These are phyloP conservation scores for Rosa hybrid DNA, from an alignment of 331 rosid genomes.

Conservation along the genomic window DNA sequence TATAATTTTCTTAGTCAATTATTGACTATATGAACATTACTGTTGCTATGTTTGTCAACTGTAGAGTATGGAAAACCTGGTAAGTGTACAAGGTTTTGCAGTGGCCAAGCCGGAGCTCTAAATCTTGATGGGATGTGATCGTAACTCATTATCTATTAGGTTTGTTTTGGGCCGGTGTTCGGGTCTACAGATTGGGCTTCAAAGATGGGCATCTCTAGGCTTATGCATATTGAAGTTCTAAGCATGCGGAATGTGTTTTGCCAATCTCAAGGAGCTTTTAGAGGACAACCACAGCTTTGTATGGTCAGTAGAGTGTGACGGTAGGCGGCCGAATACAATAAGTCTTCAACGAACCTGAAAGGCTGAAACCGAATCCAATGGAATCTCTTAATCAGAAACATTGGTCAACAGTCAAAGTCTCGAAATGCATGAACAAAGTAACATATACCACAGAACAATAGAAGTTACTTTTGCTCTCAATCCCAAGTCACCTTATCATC, in stretches of 20 bases:
- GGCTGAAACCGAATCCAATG: background rate
- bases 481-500: constrained; percentile 11
- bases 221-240: background rate
- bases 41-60: no score
- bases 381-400: background rate
- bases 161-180: background rate
- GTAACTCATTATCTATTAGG: background rate
- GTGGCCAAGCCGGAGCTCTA: no score
- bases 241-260: background rate
- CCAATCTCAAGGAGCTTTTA: background rate
- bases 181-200: background rate
- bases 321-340: background rate
- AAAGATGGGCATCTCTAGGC: background rate
- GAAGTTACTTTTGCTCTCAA: constrained; percentile 7
- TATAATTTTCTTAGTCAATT: no score
- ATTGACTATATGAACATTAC: no score
- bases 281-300: background rate
- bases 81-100: no score
- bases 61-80: no score
- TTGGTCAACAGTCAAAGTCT: background rate
- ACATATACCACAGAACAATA: background rate
- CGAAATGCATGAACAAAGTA: background rate
- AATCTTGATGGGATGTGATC: background rate
- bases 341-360: background rate
- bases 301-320: background rate